These are phyloP conservation scores for Kuraishia molischiana DNA, from an alignment of 805 yeast species.

Conservation along the genomic window DNA sequence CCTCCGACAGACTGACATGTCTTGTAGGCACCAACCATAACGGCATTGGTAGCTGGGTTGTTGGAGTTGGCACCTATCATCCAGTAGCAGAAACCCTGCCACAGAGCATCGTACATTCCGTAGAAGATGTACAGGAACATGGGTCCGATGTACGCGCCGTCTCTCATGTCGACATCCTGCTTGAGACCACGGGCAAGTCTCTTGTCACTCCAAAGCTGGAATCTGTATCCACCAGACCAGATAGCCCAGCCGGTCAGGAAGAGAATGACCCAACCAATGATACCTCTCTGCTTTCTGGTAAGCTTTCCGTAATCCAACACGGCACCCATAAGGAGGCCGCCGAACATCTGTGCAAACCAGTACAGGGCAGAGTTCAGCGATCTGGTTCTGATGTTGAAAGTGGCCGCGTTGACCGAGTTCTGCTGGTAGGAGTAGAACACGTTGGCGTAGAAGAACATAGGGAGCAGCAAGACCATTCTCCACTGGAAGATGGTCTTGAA, in stretches of 20 bases:
- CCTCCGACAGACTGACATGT: slow-evolving; percentile 57
- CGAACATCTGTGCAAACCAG: slow-evolving; percentile 53
- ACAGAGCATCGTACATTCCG: slow-evolving; percentile 50
- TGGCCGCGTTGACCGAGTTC: slow-evolving; percentile 44
- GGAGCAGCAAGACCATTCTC: slow-evolving; percentile 32
- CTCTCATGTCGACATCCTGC: slow-evolving; percentile 33
- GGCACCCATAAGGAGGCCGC: slow-evolving; percentile 39
- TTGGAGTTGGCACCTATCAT: slow-evolving; percentile 49
- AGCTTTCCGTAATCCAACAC: slow-evolving; percentile 33
- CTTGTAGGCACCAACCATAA: slow-evolving; percentile 54
- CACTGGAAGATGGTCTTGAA: neutral
- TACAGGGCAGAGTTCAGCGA: slow-evolving; percentile 51
- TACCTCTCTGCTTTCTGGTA: slow-evolving; percentile 35
- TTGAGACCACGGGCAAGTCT: neutral
- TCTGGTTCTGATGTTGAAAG: slow-evolving; percentile 50
- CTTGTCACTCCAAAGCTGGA: slow-evolving; percentile 9
- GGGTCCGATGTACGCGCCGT: slow-evolving; percentile 42
- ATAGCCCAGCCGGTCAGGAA: slow-evolving; percentile 34
- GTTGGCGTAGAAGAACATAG: slow-evolving; percentile 54
- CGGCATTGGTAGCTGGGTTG: slow-evolving; percentile 42
- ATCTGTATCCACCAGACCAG: slow-evolving; percentile 52
- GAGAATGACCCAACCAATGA: slow-evolving; percentile 30
- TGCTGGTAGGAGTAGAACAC: slow-evolving; percentile 63
- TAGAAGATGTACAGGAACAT: slow-evolving; percentile 55
- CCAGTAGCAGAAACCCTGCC: slow-evolving; percentile 51